Percentiles rank a stretch among this genome's conserved stretches.
Evolutionary conservation across 2,329 filamentous ascomycete genomes (phyloP).

Genomic region (Aspergillus texensis): DNA sequence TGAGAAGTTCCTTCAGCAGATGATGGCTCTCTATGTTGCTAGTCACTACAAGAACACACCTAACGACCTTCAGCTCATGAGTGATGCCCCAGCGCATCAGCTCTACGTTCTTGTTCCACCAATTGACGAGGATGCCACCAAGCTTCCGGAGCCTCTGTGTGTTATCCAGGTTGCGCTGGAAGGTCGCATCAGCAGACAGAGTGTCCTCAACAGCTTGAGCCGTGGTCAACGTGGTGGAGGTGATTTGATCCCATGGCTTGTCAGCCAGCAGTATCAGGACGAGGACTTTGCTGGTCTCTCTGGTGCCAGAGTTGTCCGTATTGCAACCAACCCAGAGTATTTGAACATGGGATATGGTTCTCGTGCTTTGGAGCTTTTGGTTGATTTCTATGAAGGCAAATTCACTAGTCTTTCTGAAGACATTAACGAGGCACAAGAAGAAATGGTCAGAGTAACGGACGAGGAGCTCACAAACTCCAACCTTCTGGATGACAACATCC

Average conservation of each 20-base stretch:
- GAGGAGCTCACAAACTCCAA: conserved; percentile 75
- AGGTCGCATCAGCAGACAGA: conserved; percentile 90
- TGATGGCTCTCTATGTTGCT: conserved; percentile 96
- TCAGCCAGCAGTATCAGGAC: conserved; percentile 97
- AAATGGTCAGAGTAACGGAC: conserved; percentile 80
- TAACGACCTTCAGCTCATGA: conserved; percentile 98
- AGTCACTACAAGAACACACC: conserved; percentile 98
- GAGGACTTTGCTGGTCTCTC: conserved; percentile 93
- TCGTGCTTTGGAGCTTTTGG: conserved; percentile 81
- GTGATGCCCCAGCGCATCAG: conserved; percentile 93
- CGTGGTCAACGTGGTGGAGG: conserved; percentile 86
- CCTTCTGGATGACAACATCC: conserved; percentile 83
- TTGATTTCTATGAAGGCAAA: conserved; percentile 93
- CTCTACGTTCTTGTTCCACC: conserved; percentile 92
- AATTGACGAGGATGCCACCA: conserved; percentile 72
- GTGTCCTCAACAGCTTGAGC: conserved; percentile 85
- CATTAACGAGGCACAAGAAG: conserved; percentile 53
- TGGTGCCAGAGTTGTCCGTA: conserved; percentile 87
- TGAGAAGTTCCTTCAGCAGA: conserved; percentile 95
- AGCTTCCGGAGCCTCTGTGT: conserved; percentile 88
- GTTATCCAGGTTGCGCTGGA: conserved; percentile 94
- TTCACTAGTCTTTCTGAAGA: conserved; percentile 82
- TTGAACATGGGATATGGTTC: conserved; percentile 90
- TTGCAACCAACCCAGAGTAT: conserved; percentile 95
- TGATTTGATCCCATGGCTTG: conserved; percentile 95